Conservation (phyloP, 192 early-diverging fungal species). For the Helicostylum pulchrum region DNA sequence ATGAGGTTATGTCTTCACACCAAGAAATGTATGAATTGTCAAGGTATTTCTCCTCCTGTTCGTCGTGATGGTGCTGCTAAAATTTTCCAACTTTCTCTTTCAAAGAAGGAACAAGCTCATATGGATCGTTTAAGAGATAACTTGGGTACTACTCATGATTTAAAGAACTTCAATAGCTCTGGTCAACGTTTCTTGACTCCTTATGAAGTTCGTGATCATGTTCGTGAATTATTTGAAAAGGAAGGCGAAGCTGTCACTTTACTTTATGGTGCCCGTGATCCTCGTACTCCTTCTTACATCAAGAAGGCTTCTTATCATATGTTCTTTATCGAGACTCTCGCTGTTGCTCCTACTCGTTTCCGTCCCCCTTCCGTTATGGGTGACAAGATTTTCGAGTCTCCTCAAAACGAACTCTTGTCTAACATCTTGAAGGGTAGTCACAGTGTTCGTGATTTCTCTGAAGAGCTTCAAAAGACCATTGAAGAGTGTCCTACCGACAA, state of each 20-base stretch:
- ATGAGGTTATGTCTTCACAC: conserved; percentile 38
- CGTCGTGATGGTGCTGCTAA: conserved; percentile 81
- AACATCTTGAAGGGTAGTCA: conserved; percentile 82
- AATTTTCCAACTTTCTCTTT: conserved; percentile 76
- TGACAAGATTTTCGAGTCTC: conserved; percentile 87
- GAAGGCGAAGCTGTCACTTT: conserved; percentile 75
- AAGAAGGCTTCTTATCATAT: conserved; percentile 64
- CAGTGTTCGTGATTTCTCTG: conserved; percentile 56
- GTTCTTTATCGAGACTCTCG: conserved; percentile 91
- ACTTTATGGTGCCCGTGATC: conserved; percentile 74
- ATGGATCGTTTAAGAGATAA: conserved; percentile 50
- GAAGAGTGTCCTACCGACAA: conserved; percentile 24
- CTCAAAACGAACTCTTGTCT: conserved; percentile 89
- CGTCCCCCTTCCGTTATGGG: conserved; percentile 89
- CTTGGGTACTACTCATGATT: conserved; percentile 27
- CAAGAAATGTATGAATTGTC: conserved; percentile 66
- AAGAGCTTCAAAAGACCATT: conserved; percentile 20
- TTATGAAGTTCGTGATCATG: conserved; percentile 72
- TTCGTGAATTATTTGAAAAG: conserved; percentile 73
- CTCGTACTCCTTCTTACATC: conserved; percentile 29
- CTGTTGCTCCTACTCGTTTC: conserved; percentile 91
- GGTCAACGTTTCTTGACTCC: conserved; percentile 61
- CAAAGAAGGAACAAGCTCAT: conserved; percentile 54
- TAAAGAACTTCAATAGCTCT: conserved; percentile 33
- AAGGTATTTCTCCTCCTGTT: conserved; percentile 60